phyloP scores from a whole-genome alignment of 345 rosid genomes.

The Raphanus raphanistrum region DNA sequence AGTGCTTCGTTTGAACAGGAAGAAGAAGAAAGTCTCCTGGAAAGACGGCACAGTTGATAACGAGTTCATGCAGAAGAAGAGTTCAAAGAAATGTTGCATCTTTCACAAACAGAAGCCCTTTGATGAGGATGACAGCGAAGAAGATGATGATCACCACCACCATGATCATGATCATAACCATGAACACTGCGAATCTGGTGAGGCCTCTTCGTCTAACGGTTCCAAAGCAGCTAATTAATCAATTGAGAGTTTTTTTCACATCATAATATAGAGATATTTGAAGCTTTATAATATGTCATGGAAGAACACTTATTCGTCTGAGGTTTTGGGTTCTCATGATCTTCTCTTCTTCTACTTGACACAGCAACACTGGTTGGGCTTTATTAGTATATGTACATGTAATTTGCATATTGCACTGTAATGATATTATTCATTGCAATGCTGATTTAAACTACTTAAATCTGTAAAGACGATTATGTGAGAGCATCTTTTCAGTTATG shows the following conservation, averaged over 20 bases:
- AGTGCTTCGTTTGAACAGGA: constrained; percentile 62
- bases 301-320: constrained; percentile 1
- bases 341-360: not conserved
- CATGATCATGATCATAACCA: constrained; percentile 37
- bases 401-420: constrained; percentile 24
- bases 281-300: constrained; percentile 8
- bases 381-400: constrained; percentile 21
- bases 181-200: constrained; percentile 25
- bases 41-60: constrained; percentile 94
- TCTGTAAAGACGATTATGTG: not conserved
- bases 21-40: constrained; percentile 94
- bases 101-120: constrained; percentile 94
- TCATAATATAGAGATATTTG: not conserved
- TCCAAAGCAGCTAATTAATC: constrained; percentile 23
- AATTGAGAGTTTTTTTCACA: not conserved
- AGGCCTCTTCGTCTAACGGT: constrained; percentile 37
- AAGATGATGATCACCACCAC: constrained; percentile 47
- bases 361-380: constrained; percentile 6
- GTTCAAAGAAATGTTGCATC: constrained; percentile 97
- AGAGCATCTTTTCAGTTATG: not conserved
- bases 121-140: constrained; percentile 87
- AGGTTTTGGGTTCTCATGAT: not conserved
- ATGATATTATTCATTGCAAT: not conserved
- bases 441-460: not conserved
- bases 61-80: constrained; percentile 93